Base-by-base conservation (phyloP, 306 rosid species). In the Trifolium fragiferum region DNA sequence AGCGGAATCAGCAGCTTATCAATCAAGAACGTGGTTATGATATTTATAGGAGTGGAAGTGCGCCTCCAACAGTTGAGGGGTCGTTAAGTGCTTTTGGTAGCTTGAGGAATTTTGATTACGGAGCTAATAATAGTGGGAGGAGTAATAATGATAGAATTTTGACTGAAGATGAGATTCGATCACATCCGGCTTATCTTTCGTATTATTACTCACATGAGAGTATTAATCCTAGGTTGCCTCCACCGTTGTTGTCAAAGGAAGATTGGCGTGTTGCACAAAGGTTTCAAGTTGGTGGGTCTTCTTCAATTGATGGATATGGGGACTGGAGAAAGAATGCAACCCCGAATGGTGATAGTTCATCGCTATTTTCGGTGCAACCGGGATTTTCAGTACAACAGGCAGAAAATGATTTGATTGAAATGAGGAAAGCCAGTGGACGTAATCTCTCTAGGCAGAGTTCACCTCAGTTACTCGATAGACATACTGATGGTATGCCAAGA, bases 21-120 rank as follows among this genome's bases (percentile, higher is more conserved):
- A 74, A 85, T 71, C 82, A 78, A 73, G 96, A 87, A 49, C 86
- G 92, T 78, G 97, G 90, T 79, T 75, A 81, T 30, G 90, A 90
- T 78, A 90, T 94, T 53, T 87, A 84, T 58, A 80, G 99, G 82
- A 94, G 99, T 81, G 99, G 99, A 73, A 94, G 99, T 84, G 99
- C 99, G 27, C 97, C 99, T 2, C 99, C 99, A 5, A 92, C 99
- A 10, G 96, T 94, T 6, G 97, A 91, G 80, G 99, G 99, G 15
- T 91, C 97, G 0, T 54, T 92, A 38, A 90, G 79, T 72, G 99
- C 99, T 66, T 89, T 85, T 66, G 95, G 90, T 58, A 85, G 89
- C 78, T 88, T 92, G 50, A 76, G 89, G 78, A 83, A 86, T 73
- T 75, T 91, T 66, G 88, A 86, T 80, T 77, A 76, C 5, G 83